phyloP scores from a whole-genome alignment of 129 eudicot genomes.

The Centaurea solstitialis region DNA sequence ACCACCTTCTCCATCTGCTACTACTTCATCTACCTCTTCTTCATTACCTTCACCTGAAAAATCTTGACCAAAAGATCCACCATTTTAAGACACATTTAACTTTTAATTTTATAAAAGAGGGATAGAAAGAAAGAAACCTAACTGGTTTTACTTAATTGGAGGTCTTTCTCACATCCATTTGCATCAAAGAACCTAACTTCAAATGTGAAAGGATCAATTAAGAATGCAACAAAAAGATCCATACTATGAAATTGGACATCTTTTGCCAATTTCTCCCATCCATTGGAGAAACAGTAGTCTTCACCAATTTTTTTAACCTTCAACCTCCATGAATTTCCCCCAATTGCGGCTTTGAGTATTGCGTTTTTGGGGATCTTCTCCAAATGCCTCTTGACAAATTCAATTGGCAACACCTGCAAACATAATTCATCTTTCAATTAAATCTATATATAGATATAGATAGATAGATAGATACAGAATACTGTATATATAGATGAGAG shows the following conservation, averaged over 20 bases:
- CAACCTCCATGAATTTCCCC: conserved; percentile 24
- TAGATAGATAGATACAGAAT: not conserved
- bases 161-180: conserved; percentile 27
- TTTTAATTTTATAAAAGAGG: not conserved
- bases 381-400: conserved; percentile 13
- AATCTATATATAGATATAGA: not conserved
- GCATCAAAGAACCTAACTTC: conserved; percentile 6
- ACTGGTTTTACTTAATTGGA: conserved; percentile 20
- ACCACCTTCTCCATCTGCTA: not conserved
- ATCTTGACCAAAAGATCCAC: not conserved
- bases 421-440: not conserved
- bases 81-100: not conserved
- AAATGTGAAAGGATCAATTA: conserved; percentile 21
- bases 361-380: conserved; percentile 24
- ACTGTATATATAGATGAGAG: not conserved
- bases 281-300: conserved; percentile 30
- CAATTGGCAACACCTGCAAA: conserved; percentile 22
- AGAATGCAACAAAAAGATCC: conserved; percentile 23
- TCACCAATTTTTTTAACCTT: conserved; percentile 21
- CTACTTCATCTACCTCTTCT: not conserved
- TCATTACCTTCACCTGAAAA: conserved; percentile 26
- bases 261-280: conserved; percentile 28
- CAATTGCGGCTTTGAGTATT: conserved; percentile 12
- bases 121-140: conserved; percentile 8
- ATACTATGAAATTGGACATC: conserved; percentile 12